Evolutionary conservation across 768 basidiomycete species (phyloP).

Genomic region (Epithele typhae): DNA sequence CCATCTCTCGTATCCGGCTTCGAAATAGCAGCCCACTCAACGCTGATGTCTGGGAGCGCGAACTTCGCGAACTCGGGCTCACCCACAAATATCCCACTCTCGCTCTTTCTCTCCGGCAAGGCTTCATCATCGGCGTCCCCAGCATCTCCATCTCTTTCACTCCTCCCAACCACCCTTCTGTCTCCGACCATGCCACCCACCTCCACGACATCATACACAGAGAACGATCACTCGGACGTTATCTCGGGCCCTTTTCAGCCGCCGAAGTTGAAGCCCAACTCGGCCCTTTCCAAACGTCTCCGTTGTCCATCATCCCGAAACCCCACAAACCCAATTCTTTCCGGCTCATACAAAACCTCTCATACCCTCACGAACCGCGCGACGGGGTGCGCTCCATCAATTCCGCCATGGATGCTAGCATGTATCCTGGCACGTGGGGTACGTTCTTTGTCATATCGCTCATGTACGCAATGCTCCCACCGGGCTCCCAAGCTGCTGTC

Average conservation of each 20-base stretch:
- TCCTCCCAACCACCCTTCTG: too few relatives aligned
- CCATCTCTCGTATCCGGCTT: too few relatives aligned
- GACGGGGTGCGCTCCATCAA: slow-evolving; percentile 24
- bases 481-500: slow-evolving; percentile 30
- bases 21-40: too few relatives aligned
- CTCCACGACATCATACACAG: too few relatives aligned
- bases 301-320: slow-evolving; percentile 28
- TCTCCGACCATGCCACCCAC: too few relatives aligned
- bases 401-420: slow-evolving; percentile 26
- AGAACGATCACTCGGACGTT: too few relatives aligned
- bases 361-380: slow-evolving; percentile 9
- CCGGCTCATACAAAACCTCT: slow-evolving; percentile 29
- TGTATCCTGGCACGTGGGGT: slow-evolving; percentile 41
- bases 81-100: too few relatives aligned
- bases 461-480: slow-evolving; percentile 31
- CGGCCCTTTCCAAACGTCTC: slow-evolving; percentile 29
- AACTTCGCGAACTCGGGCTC: too few relatives aligned
- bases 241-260: background rate
- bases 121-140: too few relatives aligned
- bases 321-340: slow-evolving; percentile 20
- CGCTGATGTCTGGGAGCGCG: too few relatives aligned
- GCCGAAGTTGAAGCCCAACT: slow-evolving; percentile 10
- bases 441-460: slow-evolving; percentile 33
- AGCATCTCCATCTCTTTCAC: too few relatives aligned
- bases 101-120: too few relatives aligned